Percentiles rank a stretch among this genome's conserved stretches.
These are phyloP conservation scores for Trichopus zeylanicus DNA, from an alignment of 116 monocot species.

Conservation along the genomic window DNA sequence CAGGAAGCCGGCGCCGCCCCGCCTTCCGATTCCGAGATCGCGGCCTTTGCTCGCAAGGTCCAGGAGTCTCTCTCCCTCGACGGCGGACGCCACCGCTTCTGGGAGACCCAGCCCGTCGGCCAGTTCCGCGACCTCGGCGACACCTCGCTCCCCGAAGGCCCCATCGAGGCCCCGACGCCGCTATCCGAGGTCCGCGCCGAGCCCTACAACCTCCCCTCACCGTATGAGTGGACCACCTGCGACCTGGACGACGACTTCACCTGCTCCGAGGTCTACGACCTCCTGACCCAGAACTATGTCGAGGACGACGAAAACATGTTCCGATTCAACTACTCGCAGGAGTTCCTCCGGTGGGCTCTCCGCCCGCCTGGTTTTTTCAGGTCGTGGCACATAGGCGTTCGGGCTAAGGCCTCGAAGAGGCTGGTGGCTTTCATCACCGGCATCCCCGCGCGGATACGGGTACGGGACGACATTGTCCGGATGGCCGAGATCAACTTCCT, in stretches of 20 bases:
- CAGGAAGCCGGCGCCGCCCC: background rate
- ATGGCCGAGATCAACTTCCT: conserved; percentile 80
- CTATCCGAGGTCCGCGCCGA: conserved; percentile 45
- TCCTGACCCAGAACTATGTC: conserved; percentile 59
- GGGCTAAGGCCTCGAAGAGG: conserved; percentile 42
- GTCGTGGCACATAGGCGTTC: conserved; percentile 69
- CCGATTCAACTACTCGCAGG: conserved; percentile 61
- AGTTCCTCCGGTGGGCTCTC: conserved; percentile 70
- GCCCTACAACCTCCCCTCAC: conserved; percentile 67
- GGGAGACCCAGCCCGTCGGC: conserved; percentile 87
- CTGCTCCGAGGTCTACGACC: conserved; percentile 48
- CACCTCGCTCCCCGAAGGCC: conserved; percentile 40
- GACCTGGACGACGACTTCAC: conserved; percentile 41
- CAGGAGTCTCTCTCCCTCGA: conserved; percentile 31
- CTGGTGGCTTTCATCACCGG: conserved; percentile 76
- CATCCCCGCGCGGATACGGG: conserved; percentile 51
- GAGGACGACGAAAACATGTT: conserved; percentile 81
- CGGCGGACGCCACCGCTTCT: conserved; percentile 56
- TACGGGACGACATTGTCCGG: conserved; percentile 27
- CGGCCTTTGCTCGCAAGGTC: conserved; percentile 30
- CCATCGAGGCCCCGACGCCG: conserved; percentile 53
- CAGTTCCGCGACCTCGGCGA: conserved; percentile 58
- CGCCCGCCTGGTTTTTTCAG: conserved; percentile 43
- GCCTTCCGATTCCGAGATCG: conserved; percentile 11
- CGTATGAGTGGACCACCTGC: conserved; percentile 71